Conservation (phyloP, 1,284 basidiomycete species). For the Phaffia rhodozyma region DNA sequence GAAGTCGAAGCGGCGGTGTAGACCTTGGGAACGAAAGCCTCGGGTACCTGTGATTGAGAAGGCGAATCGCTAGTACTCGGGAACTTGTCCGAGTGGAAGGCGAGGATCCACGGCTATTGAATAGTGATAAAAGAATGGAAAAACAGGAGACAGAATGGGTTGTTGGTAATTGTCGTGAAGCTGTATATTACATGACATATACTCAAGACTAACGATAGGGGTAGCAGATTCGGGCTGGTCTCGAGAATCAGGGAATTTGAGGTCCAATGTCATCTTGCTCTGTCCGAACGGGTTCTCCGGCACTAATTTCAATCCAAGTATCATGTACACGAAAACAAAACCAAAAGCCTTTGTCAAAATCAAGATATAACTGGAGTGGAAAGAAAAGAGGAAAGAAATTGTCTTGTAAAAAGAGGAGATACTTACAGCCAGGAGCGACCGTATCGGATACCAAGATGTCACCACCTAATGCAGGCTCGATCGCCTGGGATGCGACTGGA, state of each 20-base stretch:
- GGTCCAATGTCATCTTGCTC: neutral
- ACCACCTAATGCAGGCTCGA: neutral
- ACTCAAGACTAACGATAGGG: neutral
- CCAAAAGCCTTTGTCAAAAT: too few species aligned
- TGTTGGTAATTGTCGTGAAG: too few species aligned
- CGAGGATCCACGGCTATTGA: slow-evolving; percentile 4
- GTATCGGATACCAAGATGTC: neutral
- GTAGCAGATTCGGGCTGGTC: neutral
- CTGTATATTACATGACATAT: too few species aligned
- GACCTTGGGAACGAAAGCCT: neutral
- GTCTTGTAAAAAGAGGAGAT: too few species aligned
- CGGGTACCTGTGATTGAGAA: neutral
- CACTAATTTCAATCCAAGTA: neutral
- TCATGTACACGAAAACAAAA: too few species aligned
- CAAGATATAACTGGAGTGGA: neutral
- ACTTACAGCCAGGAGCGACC: neutral
- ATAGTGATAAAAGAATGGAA: too few species aligned
- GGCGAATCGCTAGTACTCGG: neutral
- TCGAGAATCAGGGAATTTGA: neutral
- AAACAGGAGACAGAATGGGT: neutral
- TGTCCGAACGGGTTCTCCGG: slow-evolving; percentile 1
- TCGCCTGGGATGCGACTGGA: neutral
- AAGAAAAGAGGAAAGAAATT: neutral
- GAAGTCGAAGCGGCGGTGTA: neutral
- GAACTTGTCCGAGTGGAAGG: slow-evolving; percentile 8